Evolutionary conservation across 192 early-diverging fungal genomes (phyloP).

Genomic region (Pilaira anomala): DNA sequence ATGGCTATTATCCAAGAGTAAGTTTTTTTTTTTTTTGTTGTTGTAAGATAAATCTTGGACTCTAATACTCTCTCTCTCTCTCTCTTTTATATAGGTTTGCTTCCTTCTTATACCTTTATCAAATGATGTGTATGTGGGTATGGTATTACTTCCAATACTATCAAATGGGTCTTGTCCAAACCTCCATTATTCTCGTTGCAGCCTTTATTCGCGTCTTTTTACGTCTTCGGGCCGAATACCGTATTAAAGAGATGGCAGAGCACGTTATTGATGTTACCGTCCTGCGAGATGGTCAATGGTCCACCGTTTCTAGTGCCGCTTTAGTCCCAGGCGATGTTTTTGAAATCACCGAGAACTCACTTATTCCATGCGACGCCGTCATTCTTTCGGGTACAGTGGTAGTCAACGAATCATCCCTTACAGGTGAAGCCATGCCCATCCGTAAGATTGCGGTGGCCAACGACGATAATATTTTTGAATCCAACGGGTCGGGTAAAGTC

Average conservation of each 20-base stretch:
- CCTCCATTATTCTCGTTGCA: constrained; percentile 50
- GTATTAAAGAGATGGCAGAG: constrained; percentile 59
- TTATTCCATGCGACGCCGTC: constrained; percentile 66
- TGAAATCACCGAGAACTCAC: constrained; percentile 40
- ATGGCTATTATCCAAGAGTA: constrained; percentile 55
- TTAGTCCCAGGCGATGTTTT: constrained; percentile 71
- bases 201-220: constrained; percentile 59
- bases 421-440: constrained; percentile 79
- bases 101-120: constrained; percentile 59
- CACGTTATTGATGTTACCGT: constrained; percentile 45
- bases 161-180: constrained; percentile 57
- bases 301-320: constrained; percentile 44
- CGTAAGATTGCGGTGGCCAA: constrained; percentile 67
- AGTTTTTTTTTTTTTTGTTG: background rate
- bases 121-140: constrained; percentile 66
- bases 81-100: constrained; percentile 39
- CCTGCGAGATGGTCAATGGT: constrained; percentile 61
- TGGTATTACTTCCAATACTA: constrained; percentile 69
- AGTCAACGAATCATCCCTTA: constrained; percentile 71
- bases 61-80: background rate
- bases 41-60: background rate
- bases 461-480: constrained; percentile 45
- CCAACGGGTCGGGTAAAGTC: constrained; percentile 41
- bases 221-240: constrained; percentile 48
- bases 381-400: constrained; percentile 68